Evolutionary conservation across 805 yeast genomes (phyloP).

Genomic region (Lipomyces yamadae): DNA sequence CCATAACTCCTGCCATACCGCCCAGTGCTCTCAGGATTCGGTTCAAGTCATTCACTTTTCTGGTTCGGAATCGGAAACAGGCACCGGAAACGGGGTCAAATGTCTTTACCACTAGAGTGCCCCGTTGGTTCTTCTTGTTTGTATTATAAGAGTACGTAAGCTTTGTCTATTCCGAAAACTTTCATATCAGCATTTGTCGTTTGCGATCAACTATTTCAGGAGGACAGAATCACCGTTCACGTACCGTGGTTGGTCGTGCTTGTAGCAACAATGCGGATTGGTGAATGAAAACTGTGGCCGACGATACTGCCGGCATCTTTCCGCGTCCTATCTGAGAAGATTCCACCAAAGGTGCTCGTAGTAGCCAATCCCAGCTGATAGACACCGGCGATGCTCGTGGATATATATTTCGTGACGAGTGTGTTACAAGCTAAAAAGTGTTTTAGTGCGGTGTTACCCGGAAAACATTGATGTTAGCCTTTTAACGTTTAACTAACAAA

Average conservation of each 20-base stretch:
- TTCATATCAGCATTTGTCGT: not conserved
- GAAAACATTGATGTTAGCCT: too few relatives aligned
- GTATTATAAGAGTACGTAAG: slow-evolving; percentile 49
- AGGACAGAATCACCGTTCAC: slow-evolving; percentile 18
- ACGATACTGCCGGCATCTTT: slow-evolving; percentile 28
- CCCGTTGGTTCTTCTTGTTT: slow-evolving; percentile 40
- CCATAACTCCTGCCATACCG: slow-evolving; percentile 42
- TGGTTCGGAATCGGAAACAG: slow-evolving; percentile 61
- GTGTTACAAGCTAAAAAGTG: too few relatives aligned
- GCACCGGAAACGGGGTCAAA: slow-evolving; percentile 69
- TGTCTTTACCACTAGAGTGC: slow-evolving; percentile 56
- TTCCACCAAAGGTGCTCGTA: not conserved
- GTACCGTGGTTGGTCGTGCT: slow-evolving; percentile 51
- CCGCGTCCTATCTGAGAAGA: not conserved
- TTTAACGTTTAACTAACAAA: too few relatives aligned
- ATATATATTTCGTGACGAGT: not conserved
- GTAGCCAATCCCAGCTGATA: not conserved
- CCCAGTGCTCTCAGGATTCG: slow-evolving; percentile 75
- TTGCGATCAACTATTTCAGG: slow-evolving; percentile 1
- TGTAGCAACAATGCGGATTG: slow-evolving; percentile 51
- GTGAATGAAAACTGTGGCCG: slow-evolving; percentile 47
- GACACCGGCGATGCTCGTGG: not conserved
- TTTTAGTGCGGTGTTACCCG: too few relatives aligned
- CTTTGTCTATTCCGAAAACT: slow-evolving; percentile 28
- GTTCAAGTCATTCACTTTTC: slow-evolving; percentile 72